Evolutionary conservation across 805 yeast species (phyloP).

Genomic region (Saturnispora serradocipensis): DNA sequence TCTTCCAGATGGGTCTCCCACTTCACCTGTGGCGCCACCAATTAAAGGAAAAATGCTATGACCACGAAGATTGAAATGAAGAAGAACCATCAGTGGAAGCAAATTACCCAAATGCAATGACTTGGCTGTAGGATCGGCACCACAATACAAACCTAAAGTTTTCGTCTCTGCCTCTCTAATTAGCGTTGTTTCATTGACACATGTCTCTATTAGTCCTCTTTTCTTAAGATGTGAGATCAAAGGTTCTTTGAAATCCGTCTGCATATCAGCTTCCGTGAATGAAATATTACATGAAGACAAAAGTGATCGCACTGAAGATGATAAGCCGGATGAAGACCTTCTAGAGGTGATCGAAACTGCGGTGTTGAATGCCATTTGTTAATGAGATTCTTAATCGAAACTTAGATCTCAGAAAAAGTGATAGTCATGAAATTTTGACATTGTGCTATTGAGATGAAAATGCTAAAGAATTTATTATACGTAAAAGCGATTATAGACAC

Average conservation of each 20-base stretch:
- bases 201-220: slow-evolving; percentile 39
- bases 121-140: slow-evolving; percentile 92
- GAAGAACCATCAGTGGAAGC: slow-evolving; percentile 72
- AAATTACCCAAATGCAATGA: slow-evolving; percentile 89
- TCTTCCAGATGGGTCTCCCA: slow-evolving; percentile 96
- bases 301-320: slow-evolving; percentile 17
- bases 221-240: slow-evolving; percentile 32
- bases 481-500: background rate
- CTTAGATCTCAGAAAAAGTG: background rate
- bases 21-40: slow-evolving; percentile 93
- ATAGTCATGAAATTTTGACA: background rate
- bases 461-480: background rate
- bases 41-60: slow-evolving; percentile 77
- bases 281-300: slow-evolving; percentile 16
- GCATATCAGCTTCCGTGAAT: slow-evolving; percentile 17
- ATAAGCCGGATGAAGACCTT: background rate
- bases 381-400: background rate
- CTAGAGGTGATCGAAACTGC: background rate
- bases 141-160: slow-evolving; percentile 66
- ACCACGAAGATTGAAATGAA: slow-evolving; percentile 80
- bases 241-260: slow-evolving; percentile 29
- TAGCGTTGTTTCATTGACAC: slow-evolving; percentile 29
- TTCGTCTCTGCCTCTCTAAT: slow-evolving; percentile 18
- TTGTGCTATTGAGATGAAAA: background rate
- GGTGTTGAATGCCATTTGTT: background rate